A percentile compares a stretch with the other conserved stretches of the same genome.
phyloP scores from a whole-genome alignment of 768 basidiomycete species.

The Pisolithus sp. region DNA sequence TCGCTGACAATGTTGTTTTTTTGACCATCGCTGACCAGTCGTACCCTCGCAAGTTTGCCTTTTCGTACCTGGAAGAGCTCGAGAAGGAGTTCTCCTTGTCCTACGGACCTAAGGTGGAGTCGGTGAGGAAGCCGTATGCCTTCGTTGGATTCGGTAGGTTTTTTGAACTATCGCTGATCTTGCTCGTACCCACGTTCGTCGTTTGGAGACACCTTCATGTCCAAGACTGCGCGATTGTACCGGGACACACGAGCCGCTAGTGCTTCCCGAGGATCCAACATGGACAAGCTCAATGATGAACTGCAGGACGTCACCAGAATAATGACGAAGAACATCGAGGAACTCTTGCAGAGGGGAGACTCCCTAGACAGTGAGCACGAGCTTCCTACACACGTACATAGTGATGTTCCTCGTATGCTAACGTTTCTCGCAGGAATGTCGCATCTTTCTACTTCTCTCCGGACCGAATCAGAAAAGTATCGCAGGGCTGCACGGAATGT shows the following conservation, averaged over 20 bases:
- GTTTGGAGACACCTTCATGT: conserved; percentile 92
- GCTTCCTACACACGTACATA: conserved; percentile 6
- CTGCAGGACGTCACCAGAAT: conserved; percentile 97
- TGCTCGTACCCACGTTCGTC: conserved; percentile 2
- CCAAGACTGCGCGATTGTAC: conserved; percentile 93
- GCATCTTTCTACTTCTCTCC: conserved; percentile 86
- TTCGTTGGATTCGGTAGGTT: conserved; percentile 93
- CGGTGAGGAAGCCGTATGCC: conserved; percentile 93
- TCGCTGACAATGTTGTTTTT: conserved; percentile 90
- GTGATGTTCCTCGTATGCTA: neutral
- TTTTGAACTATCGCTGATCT: neutral
- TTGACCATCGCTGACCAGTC: conserved; percentile 94
- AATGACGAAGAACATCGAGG: conserved; percentile 99
- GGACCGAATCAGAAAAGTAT: conserved; percentile 96
- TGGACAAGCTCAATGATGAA: conserved; percentile 92
- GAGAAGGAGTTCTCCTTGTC: conserved; percentile 92
- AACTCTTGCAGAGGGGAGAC: conserved; percentile 95
- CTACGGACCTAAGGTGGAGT: conserved; percentile 91
- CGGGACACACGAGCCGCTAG: conserved; percentile 85
- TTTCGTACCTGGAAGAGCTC: conserved; percentile 95
- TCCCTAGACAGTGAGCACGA: conserved; percentile 79
- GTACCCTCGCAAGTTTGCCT: conserved; percentile 94
- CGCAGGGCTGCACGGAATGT: conserved; percentile 92
- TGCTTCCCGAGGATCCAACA: conserved; percentile 54
- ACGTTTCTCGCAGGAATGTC: conserved; percentile 72